phyloP scores from a whole-genome alignment of 2,329 filamentous ascomycete species.

The Aquanectria penicillioides region DNA sequence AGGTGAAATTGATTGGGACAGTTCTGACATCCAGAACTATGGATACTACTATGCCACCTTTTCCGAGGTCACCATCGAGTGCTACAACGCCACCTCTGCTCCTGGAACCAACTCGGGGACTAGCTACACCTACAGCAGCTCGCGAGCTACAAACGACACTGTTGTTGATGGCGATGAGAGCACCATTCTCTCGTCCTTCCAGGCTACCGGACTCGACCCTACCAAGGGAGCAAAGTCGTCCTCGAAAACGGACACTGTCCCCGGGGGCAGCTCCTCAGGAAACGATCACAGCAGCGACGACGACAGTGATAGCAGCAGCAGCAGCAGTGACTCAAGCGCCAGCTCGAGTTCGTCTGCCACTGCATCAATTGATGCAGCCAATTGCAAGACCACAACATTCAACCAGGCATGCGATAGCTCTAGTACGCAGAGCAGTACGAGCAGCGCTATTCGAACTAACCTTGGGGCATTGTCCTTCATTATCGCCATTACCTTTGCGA shows the following conservation, averaged over 20 bases:
- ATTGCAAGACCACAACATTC: conserved; percentile 52
- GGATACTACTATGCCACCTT: conserved; percentile 92
- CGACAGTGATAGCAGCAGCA: conserved; percentile 34
- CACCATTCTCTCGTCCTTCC: conserved; percentile 81
- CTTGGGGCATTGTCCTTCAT: no score
- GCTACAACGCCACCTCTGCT: conserved; percentile 72
- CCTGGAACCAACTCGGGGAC: conserved; percentile 76
- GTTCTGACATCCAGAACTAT: conserved; percentile 79
- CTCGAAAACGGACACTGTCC: conserved; percentile 30
- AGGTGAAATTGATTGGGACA: conserved; percentile 84
- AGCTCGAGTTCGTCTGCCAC: conserved; percentile 31
- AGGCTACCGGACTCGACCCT: conserved; percentile 82
- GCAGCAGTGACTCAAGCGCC: conserved; percentile 22
- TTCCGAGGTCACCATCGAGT: conserved; percentile 79
- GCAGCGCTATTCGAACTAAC: no score
- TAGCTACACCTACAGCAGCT: conserved; percentile 80
- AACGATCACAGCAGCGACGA: conserved; percentile 13
- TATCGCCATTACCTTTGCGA: no score
- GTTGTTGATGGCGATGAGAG: conserved; percentile 78
- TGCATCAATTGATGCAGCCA: conserved; percentile 35
- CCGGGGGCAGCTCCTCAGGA: conserved; percentile 25
- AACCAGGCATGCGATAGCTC: conserved; percentile 49
- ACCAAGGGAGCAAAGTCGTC: conserved; percentile 50
- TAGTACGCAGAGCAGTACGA: conserved; percentile 43
- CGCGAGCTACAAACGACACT: conserved; percentile 76